Evolutionary conservation across 805 yeast species (phyloP).

Genomic region (Yamadazyma endophytica): DNA sequence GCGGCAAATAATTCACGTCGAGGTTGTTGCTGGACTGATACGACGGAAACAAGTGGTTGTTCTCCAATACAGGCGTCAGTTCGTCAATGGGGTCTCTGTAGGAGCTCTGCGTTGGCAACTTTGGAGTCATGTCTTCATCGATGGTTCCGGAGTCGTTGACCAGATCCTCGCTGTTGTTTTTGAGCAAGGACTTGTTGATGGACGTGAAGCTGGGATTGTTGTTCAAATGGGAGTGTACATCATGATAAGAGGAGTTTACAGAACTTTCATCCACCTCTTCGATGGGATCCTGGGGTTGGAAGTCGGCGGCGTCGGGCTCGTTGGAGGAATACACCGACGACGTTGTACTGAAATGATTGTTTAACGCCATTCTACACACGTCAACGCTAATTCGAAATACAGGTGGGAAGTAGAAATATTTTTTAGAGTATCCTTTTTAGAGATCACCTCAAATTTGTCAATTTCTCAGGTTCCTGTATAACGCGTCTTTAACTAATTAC

Average conservation of each 20-base stretch:
- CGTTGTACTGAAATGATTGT: constrained; percentile 25
- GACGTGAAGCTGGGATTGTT: constrained; percentile 29
- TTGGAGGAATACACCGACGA: constrained; percentile 34
- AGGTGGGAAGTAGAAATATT: no score
- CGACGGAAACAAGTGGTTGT: constrained; percentile 5
- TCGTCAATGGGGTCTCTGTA: constrained; percentile 19
- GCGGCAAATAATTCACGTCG: constrained; percentile 19
- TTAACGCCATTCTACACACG: no score
- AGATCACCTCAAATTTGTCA: no score
- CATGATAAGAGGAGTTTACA: neutral
- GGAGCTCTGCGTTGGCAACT: constrained; percentile 11
- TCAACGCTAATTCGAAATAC: no score
- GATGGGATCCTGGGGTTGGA: constrained; percentile 1
- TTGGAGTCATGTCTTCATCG: constrained; percentile 31
- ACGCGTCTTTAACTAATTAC: no score
- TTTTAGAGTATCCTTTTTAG: no score
- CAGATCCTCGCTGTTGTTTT: constrained; percentile 12
- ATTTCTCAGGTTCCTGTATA: no score
- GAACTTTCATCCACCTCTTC: constrained; percentile 8
- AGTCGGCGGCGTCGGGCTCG: constrained; percentile 9
- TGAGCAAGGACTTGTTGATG: constrained; percentile 28
- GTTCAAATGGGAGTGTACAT: neutral
- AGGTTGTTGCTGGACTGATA: constrained; percentile 1
- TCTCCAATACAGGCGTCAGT: constrained; percentile 23
- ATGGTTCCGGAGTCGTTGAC: constrained; percentile 2